These are phyloP conservation scores for Novymonas esmeraldas DNA, from an alignment of 208 protist species.

Conservation along the genomic window DNA sequence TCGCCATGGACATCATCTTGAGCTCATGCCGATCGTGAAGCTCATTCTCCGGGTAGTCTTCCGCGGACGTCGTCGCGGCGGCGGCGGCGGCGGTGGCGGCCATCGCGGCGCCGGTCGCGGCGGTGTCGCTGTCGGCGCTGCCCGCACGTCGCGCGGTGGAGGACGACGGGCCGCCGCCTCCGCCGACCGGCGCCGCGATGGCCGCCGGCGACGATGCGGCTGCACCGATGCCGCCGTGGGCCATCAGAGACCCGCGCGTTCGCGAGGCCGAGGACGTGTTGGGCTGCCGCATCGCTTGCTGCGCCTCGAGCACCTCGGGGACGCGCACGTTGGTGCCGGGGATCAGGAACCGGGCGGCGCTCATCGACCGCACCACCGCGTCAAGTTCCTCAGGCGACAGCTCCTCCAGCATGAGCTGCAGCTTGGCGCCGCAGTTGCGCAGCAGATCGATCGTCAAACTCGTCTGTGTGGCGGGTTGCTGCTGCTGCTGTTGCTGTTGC, in stretches of 20 bases:
- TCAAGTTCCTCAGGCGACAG: constrained; percentile 49
- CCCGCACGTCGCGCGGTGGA: neutral
- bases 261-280: constrained; percentile 11
- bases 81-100: neutral
- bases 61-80: constrained; percentile 11
- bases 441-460: constrained; percentile 51
- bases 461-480: constrained; percentile 10
- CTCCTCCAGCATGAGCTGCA: constrained; percentile 75
- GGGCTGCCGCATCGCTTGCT: constrained; percentile 13
- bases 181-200: neutral
- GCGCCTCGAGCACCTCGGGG: constrained; percentile 39
- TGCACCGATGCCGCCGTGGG: neutral
- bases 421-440: constrained; percentile 49
- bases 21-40: constrained; percentile 84
- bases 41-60: constrained; percentile 89
- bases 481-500: constrained; percentile 12
- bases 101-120: neutral
- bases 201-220: neutral
- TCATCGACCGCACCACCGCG: constrained; percentile 37
- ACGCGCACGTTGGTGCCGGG: constrained; percentile 57
- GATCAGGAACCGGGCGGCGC: constrained; percentile 32
- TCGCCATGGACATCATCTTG: constrained; percentile 90
- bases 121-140: neutral
- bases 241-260: constrained; percentile 5
- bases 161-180: neutral